A percentile compares a stretch with the other conserved stretches of the same genome.
These are phyloP conservation scores for Gloeostereum incarnatum DNA, from an alignment of 768 basidiomycete species.

Conservation along the genomic window DNA sequence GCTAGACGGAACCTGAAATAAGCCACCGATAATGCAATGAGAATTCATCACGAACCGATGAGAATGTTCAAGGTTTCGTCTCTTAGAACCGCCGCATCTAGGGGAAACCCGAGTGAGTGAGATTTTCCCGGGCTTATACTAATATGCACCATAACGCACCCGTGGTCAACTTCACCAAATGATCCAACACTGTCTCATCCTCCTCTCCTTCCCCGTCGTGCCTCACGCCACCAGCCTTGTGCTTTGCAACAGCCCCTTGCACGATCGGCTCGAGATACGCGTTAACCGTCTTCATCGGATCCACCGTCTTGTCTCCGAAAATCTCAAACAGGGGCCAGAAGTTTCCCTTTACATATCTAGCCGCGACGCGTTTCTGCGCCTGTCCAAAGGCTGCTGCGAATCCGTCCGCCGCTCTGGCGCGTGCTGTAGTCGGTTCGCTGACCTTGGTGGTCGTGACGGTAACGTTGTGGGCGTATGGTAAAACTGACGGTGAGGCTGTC, in stretches of 20 bases:
- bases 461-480: constrained; percentile 40
- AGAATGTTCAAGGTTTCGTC: constrained; percentile 45
- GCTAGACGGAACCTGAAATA: too few relatives aligned
- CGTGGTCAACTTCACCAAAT: constrained; percentile 43
- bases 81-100: constrained; percentile 35
- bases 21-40: too few relatives aligned
- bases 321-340: constrained; percentile 49
- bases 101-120: not conserved
- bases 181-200: constrained; percentile 43
- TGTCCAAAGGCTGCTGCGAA: constrained; percentile 41
- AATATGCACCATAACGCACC: too few relatives aligned
- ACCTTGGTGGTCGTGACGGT: constrained; percentile 13
- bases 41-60: constrained; percentile 29
- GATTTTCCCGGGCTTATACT: too few relatives aligned
- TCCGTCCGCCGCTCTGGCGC: constrained; percentile 24
- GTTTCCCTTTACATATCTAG: constrained; percentile 33
- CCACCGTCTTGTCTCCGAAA: constrained; percentile 30
- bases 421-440: constrained; percentile 11
- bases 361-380: constrained; percentile 33
- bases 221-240: constrained; percentile 14
- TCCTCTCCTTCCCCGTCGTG: too few relatives aligned
- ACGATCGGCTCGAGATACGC: constrained; percentile 44
- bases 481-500: constrained; percentile 40
- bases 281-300: constrained; percentile 44
- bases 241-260: constrained; percentile 32